Evolutionary conservation across 371 early-diverging fungal genomes (phyloP).

Genomic region (Mortierella sp.): DNA sequence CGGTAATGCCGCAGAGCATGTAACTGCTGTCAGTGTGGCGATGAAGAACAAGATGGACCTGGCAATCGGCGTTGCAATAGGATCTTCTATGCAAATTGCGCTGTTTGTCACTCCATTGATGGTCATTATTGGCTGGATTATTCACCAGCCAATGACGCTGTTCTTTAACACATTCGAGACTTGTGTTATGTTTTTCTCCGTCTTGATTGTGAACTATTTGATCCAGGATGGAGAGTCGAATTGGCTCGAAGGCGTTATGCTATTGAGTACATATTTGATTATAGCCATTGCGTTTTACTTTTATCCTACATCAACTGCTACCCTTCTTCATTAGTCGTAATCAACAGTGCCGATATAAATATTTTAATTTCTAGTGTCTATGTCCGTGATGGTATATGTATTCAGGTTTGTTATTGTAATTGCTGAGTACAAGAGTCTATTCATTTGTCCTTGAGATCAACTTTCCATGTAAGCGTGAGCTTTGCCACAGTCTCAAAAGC

Average conservation of each 20-base stretch:
- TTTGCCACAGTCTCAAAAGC: conserved; percentile 55
- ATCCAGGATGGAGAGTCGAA: conserved; percentile 86
- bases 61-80: conserved; percentile 89
- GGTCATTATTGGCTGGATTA: conserved; percentile 91
- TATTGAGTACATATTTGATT: conserved; percentile 81
- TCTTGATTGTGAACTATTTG: conserved; percentile 86
- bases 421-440: background rate
- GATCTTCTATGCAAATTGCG: conserved; percentile 92
- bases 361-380: background rate
- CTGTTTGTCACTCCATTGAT: conserved; percentile 89
- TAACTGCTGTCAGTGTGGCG: conserved; percentile 88
- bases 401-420: background rate
- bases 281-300: conserved; percentile 84
- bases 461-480: conserved; percentile 53
- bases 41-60: conserved; percentile 95
- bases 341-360: too few species aligned
- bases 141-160: conserved; percentile 81
- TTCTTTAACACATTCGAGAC: conserved; percentile 90
- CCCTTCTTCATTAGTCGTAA: background rate
- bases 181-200: conserved; percentile 86
- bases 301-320: conserved; percentile 49
- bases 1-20: conserved; percentile 88
- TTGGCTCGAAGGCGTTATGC: conserved; percentile 90
- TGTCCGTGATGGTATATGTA: conserved; percentile 14
- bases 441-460: conserved; percentile 31